A percentile compares a stretch with the other conserved stretches of the same genome.
Conservation (phyloP, 805 yeast species). For the Cyberlindnera amylophila region DNA sequence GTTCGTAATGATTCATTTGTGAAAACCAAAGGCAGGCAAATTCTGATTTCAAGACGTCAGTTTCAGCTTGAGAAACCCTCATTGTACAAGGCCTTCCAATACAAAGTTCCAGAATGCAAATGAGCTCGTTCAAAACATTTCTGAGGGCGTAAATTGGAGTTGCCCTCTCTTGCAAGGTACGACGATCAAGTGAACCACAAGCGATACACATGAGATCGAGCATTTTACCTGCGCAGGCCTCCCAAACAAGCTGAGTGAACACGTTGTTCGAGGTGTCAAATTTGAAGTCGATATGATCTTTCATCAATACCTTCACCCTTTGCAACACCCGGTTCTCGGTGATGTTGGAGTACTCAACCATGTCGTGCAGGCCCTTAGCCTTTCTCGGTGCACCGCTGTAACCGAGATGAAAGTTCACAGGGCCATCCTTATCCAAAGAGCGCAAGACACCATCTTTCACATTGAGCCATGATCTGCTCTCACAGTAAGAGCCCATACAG, state of each 20-base stretch:
- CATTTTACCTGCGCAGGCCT: not conserved
- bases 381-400: not conserved
- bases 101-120: not conserved
- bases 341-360: not conserved
- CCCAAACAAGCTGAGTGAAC: not conserved
- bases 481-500: not conserved
- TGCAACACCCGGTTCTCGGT: not conserved
- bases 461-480: not conserved
- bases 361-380: not conserved
- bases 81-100: not conserved
- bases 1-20: not conserved
- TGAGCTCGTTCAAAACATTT: conserved; percentile 5
- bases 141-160: not conserved
- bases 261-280: not conserved
- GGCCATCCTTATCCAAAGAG: not conserved
- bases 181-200: not conserved
- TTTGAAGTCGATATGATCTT: not conserved
- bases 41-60: not conserved
- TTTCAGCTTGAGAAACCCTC: no score
- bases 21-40: not conserved
- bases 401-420: not conserved
- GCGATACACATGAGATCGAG: conserved; percentile 1
- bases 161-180: not conserved
- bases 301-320: not conserved
- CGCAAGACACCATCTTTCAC: not conserved